Evolutionary conservation across 108 stramenopile genomes (phyloP), one percentile per base, ranked within the genome.

Genomic region (Pseudonitzschia pungens): DNA sequence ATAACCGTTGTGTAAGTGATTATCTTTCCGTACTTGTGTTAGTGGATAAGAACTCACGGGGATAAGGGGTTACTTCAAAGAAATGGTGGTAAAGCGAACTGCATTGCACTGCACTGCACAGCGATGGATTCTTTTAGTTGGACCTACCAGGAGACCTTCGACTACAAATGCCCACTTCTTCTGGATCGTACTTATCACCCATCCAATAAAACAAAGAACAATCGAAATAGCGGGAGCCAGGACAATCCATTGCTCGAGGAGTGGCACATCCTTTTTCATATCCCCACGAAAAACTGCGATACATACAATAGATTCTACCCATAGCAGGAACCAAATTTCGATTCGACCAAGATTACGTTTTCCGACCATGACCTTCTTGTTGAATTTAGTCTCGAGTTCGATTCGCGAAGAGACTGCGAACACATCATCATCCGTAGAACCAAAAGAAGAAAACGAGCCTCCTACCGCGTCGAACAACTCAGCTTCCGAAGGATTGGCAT

Each of bases 351-450:
- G 5, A 26, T 26, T 27, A 26, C 57, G 57, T 58, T 31, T 58
- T 26, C 57, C 57, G 16, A 58, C 26, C 8, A 58, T 10, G 15
- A 58, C 57, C 57, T 58, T 58, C 26, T 58, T 58, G 57, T 58
- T 58, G 29, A 58, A 58, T 4, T 16, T 27, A 8, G 24, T 31
- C 28, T 21, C 57, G 10, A 3, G 9, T 26, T 31, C 24, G 8
- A 8, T 5, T 31, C 15, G 15, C 7, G 57, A 16, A 15, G 57
- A 58, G 14, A 9, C 22, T 14, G 53, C 15, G 29, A 31, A 16
- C 14, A 26, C 9, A 27, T 27, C 26, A 15, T 24, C 24, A 36
- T 36, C 36, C 4, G 36, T 36, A 6, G 6, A 36, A 3, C n/a
- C 50, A 58, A 58, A 31, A 15, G 57, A 58, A 16, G 57, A 58